Conservation (phyloP, 148 eudicot genomes). For the Cornus florida region DNA sequence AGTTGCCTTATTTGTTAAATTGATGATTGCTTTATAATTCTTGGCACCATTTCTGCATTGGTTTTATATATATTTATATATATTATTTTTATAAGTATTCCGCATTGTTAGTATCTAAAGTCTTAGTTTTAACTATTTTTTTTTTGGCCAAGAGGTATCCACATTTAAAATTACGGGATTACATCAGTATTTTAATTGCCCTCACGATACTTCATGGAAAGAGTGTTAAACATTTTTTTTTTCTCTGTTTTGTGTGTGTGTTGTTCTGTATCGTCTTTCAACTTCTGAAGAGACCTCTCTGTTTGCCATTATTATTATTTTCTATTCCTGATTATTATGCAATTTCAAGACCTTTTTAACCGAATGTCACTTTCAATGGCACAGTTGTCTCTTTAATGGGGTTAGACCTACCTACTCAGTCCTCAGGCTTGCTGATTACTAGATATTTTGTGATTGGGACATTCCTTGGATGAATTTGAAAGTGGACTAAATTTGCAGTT, state of each 20-base stretch:
- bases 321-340: neutral
- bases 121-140: neutral
- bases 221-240: neutral
- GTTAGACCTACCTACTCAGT: neutral
- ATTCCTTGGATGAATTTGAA: neutral
- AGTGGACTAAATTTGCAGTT: neutral
- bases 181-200: neutral
- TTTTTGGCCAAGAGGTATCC: neutral
- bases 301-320: neutral
- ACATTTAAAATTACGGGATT: neutral
- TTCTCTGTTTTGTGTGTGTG: too few species aligned
- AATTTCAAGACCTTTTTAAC: neutral
- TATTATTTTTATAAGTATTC: neutral
- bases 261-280: neutral
- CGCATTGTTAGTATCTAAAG: neutral
- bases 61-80: too few species aligned
- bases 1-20: too few species aligned
- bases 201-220: too few species aligned
- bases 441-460: neutral
- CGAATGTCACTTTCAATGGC: neutral
- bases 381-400: neutral
- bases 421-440: neutral
- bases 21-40: too few species aligned
- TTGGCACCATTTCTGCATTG: neutral
- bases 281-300: neutral